These are phyloP conservation scores for Streptanthus diversifolius DNA, from an alignment of 345 rosid species.

Conservation along the genomic window DNA sequence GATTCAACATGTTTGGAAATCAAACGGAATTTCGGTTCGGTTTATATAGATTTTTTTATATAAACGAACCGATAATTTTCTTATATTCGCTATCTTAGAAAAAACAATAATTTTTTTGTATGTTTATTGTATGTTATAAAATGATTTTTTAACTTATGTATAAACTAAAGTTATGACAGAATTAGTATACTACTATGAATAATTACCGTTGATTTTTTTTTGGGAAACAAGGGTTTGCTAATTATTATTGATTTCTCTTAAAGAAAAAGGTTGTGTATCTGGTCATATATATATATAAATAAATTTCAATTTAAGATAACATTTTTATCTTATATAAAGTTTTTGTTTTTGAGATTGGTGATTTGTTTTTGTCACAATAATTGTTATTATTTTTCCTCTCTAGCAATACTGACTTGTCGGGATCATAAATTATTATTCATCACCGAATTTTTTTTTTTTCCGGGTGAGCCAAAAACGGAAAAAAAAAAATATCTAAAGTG, in stretches of 20 bases:
- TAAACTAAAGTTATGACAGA: not conserved
- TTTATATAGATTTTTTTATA: not conserved
- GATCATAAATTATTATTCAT: constrained; percentile 1
- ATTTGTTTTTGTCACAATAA: not conserved
- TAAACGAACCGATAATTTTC: too few relatives aligned
- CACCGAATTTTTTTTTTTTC: not conserved
- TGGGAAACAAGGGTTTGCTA: too few relatives aligned
- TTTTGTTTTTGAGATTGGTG: not conserved
- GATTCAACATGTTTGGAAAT: not conserved
- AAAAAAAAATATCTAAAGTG: constrained; percentile 9
- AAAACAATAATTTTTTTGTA: too few relatives aligned
- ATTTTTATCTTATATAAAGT: not conserved
- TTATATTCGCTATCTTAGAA: too few relatives aligned
- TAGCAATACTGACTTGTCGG: constrained; percentile 22
- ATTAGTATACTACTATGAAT: not conserved
- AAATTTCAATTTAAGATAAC: not conserved
- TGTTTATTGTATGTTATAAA: too few relatives aligned
- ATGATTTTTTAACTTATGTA: too few relatives aligned
- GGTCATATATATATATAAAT: not conserved
- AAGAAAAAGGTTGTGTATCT: not conserved
- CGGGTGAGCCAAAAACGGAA: not conserved
- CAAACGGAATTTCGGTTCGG: not conserved
- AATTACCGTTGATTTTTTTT: not conserved
- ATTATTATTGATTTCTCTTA: not conserved
- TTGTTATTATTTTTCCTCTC: not conserved